Conservation (phyloP, 306 rosid genomes). For the Pueraria montana region DNA sequence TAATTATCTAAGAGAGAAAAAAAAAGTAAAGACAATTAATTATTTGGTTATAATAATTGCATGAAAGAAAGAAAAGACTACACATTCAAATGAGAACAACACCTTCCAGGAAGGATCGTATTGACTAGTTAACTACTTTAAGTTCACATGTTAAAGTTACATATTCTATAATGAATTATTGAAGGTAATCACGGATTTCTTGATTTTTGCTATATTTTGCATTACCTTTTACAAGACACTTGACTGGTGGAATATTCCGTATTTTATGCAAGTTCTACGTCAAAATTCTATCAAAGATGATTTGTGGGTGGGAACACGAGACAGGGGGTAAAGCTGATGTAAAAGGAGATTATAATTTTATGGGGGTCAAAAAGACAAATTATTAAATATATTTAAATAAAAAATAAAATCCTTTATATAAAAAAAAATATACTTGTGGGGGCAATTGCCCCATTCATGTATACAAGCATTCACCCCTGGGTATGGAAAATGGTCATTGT, state of each 20-base stretch:
- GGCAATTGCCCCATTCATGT: no score
- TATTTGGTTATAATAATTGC: neutral
- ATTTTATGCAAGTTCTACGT: neutral
- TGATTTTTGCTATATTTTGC: slow-evolving; percentile 1
- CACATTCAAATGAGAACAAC: slow-evolving; percentile 3
- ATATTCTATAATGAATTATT: neutral
- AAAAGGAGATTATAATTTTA: no score
- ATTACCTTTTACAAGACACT: neutral
- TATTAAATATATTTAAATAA: no score
- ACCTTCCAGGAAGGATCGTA: neutral
- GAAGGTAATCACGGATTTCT: slow-evolving; percentile 14
- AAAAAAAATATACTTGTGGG: no score
- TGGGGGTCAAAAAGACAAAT: no score
- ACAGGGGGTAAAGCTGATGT: neutral
- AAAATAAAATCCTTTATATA: no score
- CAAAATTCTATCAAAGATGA: neutral
- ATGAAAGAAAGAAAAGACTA: neutral
- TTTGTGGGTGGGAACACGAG: neutral
- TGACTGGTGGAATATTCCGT: neutral
- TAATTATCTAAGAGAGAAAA: slow-evolving; percentile 9
- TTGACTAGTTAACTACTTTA: slow-evolving; percentile 3
- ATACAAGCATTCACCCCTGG: no score
- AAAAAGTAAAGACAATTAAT: neutral
- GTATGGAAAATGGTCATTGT: no score
- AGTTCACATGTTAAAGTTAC: slow-evolving; percentile 21